A percentile compares a stretch with the other conserved stretches of the same genome.
phyloP scores from a whole-genome alignment of 73 alveolate species.

The Paramecium caudatum region DNA sequence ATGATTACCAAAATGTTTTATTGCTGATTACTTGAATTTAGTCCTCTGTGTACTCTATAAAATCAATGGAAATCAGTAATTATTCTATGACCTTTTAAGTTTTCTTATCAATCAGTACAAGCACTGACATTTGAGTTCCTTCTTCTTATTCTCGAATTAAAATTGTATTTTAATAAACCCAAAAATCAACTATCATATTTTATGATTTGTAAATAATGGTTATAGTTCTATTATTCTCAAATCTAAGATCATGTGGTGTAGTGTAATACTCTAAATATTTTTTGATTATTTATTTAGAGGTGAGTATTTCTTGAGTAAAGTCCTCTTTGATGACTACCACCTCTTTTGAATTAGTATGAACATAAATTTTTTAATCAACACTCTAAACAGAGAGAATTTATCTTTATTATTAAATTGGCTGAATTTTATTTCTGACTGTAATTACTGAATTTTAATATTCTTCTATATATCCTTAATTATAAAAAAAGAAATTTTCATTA shows the following conservation, averaged over 20 bases:
- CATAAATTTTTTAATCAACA: neutral
- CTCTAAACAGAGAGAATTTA: neutral
- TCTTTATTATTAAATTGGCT: neutral
- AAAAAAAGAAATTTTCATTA: neutral
- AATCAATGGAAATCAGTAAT: neutral
- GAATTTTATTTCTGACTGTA: neutral
- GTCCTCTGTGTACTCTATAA: neutral
- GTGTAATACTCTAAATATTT: conserved; percentile 8
- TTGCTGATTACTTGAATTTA: neutral
- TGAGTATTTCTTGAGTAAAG: neutral
- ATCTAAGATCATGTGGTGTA: conserved; percentile 5
- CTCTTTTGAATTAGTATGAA: neutral
- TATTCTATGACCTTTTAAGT: neutral
- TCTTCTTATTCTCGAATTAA: neutral
- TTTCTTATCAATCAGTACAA: neutral
- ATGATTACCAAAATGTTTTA: conserved; percentile 12
- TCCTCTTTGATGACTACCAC: neutral
- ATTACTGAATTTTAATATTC: conserved; percentile 27
- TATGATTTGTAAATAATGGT: neutral
- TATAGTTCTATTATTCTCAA: neutral
- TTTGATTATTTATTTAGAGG: neutral
- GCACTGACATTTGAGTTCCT: neutral
- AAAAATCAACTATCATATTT: neutral
- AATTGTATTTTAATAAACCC: neutral
- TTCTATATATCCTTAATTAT: neutral